phyloP scores from a whole-genome alignment of 257 asterid species.

The Haberlea rhodopensis region DNA sequence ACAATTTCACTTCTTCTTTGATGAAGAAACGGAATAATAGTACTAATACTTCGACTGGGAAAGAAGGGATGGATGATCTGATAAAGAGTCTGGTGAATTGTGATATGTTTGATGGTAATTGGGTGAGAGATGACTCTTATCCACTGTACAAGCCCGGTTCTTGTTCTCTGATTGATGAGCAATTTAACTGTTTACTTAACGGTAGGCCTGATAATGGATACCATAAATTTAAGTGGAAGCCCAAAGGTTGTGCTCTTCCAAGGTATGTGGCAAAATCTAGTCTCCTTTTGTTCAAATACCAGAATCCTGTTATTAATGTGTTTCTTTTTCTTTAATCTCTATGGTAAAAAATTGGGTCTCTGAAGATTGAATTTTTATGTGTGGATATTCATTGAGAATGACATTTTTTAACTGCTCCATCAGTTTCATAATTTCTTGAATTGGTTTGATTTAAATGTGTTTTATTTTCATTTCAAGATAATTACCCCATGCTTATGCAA shows the following conservation, averaged over 20 bases:
- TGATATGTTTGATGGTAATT: conserved; percentile 78
- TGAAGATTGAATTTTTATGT: background rate
- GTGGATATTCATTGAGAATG: background rate
- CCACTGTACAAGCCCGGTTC: conserved; percentile 88
- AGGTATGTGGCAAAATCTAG: conserved; percentile 41
- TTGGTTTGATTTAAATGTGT: background rate
- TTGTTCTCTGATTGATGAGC: conserved; percentile 90
- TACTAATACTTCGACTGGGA: conserved; percentile 14
- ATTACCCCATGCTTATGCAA: background rate
- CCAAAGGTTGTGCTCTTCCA: conserved; percentile 75
- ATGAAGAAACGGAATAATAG: conserved; percentile 38
- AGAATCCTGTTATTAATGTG: conserved; percentile 7
- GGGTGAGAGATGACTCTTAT: conserved; percentile 83
- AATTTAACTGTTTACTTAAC: conserved; percentile 72
- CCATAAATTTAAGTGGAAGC: conserved; percentile 73
- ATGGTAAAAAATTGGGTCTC: background rate
- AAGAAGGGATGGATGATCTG: conserved; percentile 44
- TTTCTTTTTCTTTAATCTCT: background rate
- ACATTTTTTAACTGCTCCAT: conserved; percentile 8
- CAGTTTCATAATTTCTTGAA: background rate
- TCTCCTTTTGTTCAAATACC: background rate
- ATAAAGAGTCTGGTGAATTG: conserved; percentile 55
- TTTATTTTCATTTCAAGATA: background rate
- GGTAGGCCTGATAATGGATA: conserved; percentile 77
- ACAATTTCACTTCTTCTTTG: conserved; percentile 48